Conservation (phyloP, 805 yeast genomes). For the Metschnikowia rubicola region DNA sequence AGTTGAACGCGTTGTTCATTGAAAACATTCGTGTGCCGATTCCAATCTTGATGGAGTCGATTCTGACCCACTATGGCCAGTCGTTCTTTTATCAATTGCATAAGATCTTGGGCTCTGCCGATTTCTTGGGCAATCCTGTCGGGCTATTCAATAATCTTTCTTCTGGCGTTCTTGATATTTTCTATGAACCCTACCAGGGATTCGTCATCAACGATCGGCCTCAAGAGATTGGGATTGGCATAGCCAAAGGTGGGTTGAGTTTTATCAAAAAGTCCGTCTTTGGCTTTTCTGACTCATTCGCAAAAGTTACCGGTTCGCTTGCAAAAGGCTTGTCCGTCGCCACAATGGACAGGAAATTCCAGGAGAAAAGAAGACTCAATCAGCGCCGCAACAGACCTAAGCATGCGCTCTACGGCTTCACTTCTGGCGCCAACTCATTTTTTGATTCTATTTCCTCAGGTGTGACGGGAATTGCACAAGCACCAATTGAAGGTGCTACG, state of each 20-base stretch:
- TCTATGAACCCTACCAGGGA: conserved; percentile 97
- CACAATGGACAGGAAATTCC: conserved; percentile 82
- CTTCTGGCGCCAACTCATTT: conserved; percentile 84
- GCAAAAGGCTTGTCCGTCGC: conserved; percentile 93
- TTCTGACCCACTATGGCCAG: conserved; percentile 85
- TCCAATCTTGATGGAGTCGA: conserved; percentile 63
- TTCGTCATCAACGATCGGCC: conserved; percentile 92
- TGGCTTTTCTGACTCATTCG: conserved; percentile 90
- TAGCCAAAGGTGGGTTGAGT: conserved; percentile 94
- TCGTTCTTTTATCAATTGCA: conserved; percentile 89
- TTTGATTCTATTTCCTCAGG: conserved; percentile 87
- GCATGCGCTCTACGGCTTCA: conserved; percentile 80
- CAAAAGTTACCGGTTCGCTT: conserved; percentile 88
- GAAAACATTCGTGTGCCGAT: conserved; percentile 88
- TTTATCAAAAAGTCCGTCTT: conserved; percentile 92
- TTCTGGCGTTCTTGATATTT: conserved; percentile 93
- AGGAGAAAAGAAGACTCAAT: conserved; percentile 71
- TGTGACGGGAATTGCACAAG: conserved; percentile 81
- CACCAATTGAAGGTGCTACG: conserved; percentile 88
- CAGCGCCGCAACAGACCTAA: conserved; percentile 76
- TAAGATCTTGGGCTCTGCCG: conserved; percentile 93
- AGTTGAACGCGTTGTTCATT: conserved; percentile 78
- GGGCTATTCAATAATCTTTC: conserved; percentile 90
- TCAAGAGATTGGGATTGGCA: conserved; percentile 89
- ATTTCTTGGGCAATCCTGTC: conserved; percentile 94